Percentiles rank a stretch among this genome's conserved stretches.
phyloP scores from a whole-genome alignment of 257 asterid species.

The Solanum medicagineum region DNA sequence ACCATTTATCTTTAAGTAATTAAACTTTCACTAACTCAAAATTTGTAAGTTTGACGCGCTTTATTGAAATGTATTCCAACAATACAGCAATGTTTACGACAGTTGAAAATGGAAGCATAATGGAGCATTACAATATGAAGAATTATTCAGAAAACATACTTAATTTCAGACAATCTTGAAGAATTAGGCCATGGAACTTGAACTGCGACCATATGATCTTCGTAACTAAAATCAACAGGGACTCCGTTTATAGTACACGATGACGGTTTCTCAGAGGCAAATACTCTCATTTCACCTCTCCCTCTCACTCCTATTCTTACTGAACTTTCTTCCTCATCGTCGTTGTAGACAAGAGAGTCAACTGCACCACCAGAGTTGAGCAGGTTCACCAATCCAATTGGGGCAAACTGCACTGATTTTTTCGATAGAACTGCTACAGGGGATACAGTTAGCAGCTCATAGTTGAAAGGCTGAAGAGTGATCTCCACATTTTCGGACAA shows the following conservation, averaged over 20 bases:
- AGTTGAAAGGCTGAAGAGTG: conserved; percentile 20
- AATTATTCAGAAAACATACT: conserved; percentile 5
- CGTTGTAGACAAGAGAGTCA: not conserved
- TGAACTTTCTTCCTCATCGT: not conserved
- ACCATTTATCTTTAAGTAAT: too few species aligned
- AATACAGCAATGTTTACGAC: too few species aligned
- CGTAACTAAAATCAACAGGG: not conserved
- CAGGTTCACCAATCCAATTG: conserved; percentile 34
- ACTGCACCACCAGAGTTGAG: conserved; percentile 30
- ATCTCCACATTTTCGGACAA: conserved; percentile 2
- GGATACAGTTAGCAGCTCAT: conserved; percentile 19
- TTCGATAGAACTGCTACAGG: conserved; percentile 9
- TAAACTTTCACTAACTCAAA: too few species aligned
- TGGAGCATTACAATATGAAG: too few species aligned
- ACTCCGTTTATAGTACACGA: conserved; percentile 10
- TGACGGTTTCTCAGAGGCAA: conserved; percentile 15
- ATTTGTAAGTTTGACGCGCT: too few species aligned
- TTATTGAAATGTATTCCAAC: too few species aligned
- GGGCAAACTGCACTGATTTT: conserved; percentile 20
- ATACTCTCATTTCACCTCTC: conserved; percentile 16
- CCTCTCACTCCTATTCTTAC: conserved; percentile 14
- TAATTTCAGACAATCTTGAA: not conserved
- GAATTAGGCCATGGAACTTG: conserved; percentile 18
- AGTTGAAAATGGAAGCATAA: too few species aligned
- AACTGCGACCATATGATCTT: conserved; percentile 11